phyloP scores from a whole-genome alignment of 352 stramenopile species.

The Saprolegnia diclina region DNA sequence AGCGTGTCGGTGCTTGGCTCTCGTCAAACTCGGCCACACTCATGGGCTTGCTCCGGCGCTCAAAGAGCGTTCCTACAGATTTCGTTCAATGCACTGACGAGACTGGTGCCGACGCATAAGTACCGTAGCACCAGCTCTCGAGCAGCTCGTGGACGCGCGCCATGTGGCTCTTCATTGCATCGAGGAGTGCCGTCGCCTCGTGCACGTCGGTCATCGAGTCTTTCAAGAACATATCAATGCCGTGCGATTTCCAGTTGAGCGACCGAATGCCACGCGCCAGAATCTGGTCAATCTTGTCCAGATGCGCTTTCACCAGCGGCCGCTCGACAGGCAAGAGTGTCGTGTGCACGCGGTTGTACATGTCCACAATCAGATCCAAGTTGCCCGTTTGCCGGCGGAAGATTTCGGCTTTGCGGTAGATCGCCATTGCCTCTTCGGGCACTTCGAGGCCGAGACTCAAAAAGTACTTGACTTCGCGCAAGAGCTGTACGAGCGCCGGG shows the following conservation, averaged over 20 bases:
- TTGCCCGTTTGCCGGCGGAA: constrained; percentile 89
- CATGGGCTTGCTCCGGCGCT: constrained; percentile 76
- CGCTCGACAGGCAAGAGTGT: constrained; percentile 85
- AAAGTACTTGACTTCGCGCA: constrained; percentile 94
- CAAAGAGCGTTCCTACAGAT: constrained; percentile 67
- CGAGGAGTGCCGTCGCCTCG: constrained; percentile 79
- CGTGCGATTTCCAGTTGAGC: constrained; percentile 91
- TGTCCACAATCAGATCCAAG: constrained; percentile 89
- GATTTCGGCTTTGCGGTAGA: constrained; percentile 88
- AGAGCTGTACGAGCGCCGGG: constrained; percentile 78
- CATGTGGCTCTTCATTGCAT: constrained; percentile 85
- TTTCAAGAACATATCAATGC: constrained; percentile 89
- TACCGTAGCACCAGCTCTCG: constrained; percentile 57
- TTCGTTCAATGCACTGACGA: no score
- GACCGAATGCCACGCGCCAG: constrained; percentile 84
- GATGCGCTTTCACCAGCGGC: constrained; percentile 80
- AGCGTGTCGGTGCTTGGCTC: constrained; percentile 37
- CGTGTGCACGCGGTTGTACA: constrained; percentile 89
- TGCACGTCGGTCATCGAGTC: constrained; percentile 86
- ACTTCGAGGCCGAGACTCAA: constrained; percentile 85
- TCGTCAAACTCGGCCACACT: constrained; percentile 82
- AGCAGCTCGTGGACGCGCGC: constrained; percentile 70
- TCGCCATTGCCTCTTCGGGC: constrained; percentile 82
- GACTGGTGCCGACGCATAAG: no score
- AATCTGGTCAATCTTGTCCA: constrained; percentile 88